Conservation (phyloP, 2,329 filamentous ascomycete species). For the Colletotrichum sansevieriae region DNA sequence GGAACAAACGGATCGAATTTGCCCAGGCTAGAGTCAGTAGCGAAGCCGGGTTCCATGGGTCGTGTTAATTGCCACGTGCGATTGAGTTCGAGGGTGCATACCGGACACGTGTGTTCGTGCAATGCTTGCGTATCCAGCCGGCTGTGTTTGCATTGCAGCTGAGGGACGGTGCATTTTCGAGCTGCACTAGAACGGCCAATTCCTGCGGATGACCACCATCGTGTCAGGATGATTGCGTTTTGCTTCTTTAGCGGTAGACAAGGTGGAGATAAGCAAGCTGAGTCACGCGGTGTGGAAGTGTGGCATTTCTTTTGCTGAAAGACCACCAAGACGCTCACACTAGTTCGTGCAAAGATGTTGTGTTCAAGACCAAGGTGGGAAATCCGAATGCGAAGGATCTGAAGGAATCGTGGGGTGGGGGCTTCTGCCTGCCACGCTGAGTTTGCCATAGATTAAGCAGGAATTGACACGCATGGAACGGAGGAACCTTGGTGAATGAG, state of each 20-base stretch:
- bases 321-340: neutral
- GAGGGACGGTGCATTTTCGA: neutral
- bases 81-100: conserved; percentile 8
- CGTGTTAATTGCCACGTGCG: neutral
- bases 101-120: conserved; percentile 8
- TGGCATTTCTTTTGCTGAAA: neutral
- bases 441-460: neutral
- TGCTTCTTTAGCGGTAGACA: neutral
- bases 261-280: neutral
- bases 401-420: neutral
- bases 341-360: neutral
- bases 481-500: neutral
- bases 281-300: neutral
- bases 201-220: neutral
- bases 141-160: neutral
- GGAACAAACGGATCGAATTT: conserved; percentile 1
- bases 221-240: neutral
- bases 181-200: neutral
- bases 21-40: neutral
- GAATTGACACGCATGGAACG: neutral
- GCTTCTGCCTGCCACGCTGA: neutral
- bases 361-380: neutral
- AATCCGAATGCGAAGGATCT: conserved; percentile 7
- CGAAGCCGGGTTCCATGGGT: neutral
- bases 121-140: conserved; percentile 10